Percentiles rank a stretch among this genome's conserved stretches.
phyloP scores from a whole-genome alignment of 75 land plant genomes.

The Larix kaempferi region DNA sequence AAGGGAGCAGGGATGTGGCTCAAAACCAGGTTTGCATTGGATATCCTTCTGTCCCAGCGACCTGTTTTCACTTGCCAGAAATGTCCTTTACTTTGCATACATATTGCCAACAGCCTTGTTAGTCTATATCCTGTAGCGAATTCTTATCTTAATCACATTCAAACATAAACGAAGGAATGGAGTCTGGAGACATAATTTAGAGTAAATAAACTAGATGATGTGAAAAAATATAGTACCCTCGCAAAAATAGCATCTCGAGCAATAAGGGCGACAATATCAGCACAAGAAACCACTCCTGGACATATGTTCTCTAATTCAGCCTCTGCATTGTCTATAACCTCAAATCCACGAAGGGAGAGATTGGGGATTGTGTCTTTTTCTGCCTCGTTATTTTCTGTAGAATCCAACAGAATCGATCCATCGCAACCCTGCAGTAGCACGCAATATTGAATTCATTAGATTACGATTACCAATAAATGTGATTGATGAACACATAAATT shows the following conservation, averaged over 20 bases:
- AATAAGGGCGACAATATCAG: slow-evolving; percentile 51
- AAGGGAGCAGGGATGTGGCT: slow-evolving; percentile 25
- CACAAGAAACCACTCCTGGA: slow-evolving; percentile 55
- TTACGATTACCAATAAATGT: background rate
- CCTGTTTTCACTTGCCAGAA: slow-evolving; percentile 33
- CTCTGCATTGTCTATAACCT: slow-evolving; percentile 41
- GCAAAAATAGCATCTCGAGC: slow-evolving; percentile 50
- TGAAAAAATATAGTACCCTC: background rate
- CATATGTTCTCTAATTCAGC: slow-evolving; percentile 34
- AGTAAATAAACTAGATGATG: too few species aligned
- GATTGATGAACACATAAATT: background rate
- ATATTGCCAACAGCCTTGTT: background rate
- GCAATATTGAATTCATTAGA: background rate
- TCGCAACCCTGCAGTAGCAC: slow-evolving; percentile 50
- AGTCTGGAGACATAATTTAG: too few species aligned
- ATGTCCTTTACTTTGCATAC: slow-evolving; percentile 19
- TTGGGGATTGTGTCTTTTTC: slow-evolving; percentile 45
- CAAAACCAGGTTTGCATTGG: slow-evolving; percentile 8
- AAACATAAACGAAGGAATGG: too few species aligned
- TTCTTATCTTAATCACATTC: too few species aligned
- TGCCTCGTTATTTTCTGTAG: slow-evolving; percentile 18
- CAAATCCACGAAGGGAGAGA: slow-evolving; percentile 27
- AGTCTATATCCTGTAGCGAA: too few species aligned
- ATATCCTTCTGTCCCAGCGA: slow-evolving; percentile 31
- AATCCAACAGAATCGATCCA: slow-evolving; percentile 42